A percentile compares a stretch with the other conserved stretches of the same genome.
Conservation (phyloP, 2,329 filamentous ascomycete genomes). For the Fusarium xylarioides region DNA sequence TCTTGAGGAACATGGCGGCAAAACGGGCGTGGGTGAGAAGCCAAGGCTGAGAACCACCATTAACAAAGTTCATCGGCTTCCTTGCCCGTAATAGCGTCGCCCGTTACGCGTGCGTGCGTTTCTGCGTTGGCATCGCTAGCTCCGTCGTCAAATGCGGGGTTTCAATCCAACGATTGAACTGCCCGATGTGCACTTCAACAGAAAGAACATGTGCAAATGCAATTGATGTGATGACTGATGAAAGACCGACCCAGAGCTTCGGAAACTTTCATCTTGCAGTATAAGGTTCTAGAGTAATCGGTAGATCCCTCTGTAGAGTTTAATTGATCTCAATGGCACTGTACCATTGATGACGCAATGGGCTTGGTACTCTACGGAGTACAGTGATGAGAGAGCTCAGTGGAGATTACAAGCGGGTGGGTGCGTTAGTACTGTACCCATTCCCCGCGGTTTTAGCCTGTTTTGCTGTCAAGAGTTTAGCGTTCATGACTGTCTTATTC, state of each 20-base stretch:
- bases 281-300: not conserved
- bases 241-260: not conserved
- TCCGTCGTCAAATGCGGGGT: not conserved
- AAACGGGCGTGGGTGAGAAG: not conserved
- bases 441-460: accelerated
- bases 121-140: not conserved
- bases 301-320: not conserved
- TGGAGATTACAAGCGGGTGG: accelerated
- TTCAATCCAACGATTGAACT: not conserved
- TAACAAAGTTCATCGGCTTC: not conserved
- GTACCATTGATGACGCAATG: not conserved
- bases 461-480: accelerated
- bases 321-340: not conserved
- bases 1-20: not conserved
- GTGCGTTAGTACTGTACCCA: accelerated
- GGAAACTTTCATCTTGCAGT: not conserved
- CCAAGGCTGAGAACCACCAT: not conserved
- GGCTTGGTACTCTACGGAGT: not conserved
- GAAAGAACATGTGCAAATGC: not conserved
- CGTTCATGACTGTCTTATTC: not conserved
- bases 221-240: not conserved
- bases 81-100: not conserved
- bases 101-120: not conserved
- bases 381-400: not conserved
- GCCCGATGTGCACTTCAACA: not conserved